Conservation (phyloP, 2,329 filamentous ascomycete species). For the Ciborinia camelliae region DNA sequence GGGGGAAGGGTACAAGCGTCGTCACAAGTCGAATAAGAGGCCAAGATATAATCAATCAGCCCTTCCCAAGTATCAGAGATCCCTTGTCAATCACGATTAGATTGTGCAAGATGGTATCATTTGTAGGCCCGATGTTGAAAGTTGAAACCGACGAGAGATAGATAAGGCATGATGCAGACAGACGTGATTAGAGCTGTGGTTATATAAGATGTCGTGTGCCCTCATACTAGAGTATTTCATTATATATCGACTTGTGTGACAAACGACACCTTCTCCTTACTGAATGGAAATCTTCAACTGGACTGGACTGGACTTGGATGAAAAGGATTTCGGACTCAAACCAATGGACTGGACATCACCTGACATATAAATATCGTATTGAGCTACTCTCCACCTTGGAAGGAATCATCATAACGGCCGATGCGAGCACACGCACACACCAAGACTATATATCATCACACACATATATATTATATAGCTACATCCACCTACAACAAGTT, state of each 20-base stretch:
- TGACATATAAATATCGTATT: background rate
- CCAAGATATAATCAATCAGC: conserved; percentile 16
- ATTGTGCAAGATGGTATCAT: conserved; percentile 20
- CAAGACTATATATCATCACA: background rate
- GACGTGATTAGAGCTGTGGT: conserved; percentile 1
- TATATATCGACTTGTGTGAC: background rate
- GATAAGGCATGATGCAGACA: conserved; percentile 6
- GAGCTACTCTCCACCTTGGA: background rate
- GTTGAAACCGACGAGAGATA: background rate
- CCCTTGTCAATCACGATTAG: conserved; percentile 19
- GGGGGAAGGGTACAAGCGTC: background rate
- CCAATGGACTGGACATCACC: background rate
- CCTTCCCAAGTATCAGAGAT: conserved; percentile 6
- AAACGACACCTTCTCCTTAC: background rate
- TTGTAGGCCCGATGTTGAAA: conserved; percentile 13
- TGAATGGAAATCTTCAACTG: background rate
- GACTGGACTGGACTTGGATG: background rate
- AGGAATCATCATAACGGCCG: background rate
- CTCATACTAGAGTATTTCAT: background rate
- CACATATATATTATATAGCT: background rate
- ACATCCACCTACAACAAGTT: background rate
- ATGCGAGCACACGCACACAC: background rate
- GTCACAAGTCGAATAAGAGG: conserved; percentile 16
- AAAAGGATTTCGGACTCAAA: background rate
- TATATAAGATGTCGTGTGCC: conserved; percentile 15